Percentiles rank a stretch among this genome's conserved stretches.
These are phyloP conservation scores for Pseudomassariella vexata DNA, from an alignment of 2,329 filamentous ascomycete genomes.

Conservation along the genomic window DNA sequence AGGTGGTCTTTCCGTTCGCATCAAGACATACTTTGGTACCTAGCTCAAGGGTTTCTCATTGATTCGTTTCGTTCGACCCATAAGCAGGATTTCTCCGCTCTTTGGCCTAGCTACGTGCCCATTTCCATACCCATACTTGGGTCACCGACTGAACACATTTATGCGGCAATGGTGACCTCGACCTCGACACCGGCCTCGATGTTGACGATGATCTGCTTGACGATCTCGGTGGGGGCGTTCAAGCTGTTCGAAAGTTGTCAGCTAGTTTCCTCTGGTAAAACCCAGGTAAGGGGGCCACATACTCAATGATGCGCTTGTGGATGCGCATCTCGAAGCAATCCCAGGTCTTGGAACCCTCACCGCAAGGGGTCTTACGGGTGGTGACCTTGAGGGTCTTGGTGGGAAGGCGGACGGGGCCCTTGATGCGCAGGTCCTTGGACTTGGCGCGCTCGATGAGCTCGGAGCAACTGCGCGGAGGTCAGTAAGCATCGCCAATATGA, in stretches of 20 bases:
- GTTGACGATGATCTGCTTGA: constrained; percentile 96
- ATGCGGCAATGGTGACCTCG: constrained; percentile 87
- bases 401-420: constrained; percentile 87
- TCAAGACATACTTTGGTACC: no score
- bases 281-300: constrained; percentile 33
- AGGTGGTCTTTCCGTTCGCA: no score
- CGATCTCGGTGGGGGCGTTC: constrained; percentile 94
- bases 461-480: no score
- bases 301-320: constrained; percentile 97
- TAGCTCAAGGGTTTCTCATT: no score
- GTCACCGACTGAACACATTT: constrained; percentile 28
- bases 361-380: constrained; percentile 98
- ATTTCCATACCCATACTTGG: constrained; percentile 4
- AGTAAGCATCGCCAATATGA: no score
- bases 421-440: constrained; percentile 96
- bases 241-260: constrained; percentile 44
- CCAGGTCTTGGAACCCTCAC: constrained; percentile 99
- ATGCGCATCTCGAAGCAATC: constrained; percentile 99
- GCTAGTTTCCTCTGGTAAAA: constrained; percentile 13
- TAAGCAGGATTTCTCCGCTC: no score
- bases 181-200: constrained; percentile 92
- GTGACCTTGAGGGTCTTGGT: constrained; percentile 96
- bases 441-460: constrained; percentile 99
- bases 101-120: no score
- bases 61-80: no score